Evolutionary conservation across 2,329 filamentous ascomycete species (phyloP).

Genomic region (Fusarium longipes): DNA sequence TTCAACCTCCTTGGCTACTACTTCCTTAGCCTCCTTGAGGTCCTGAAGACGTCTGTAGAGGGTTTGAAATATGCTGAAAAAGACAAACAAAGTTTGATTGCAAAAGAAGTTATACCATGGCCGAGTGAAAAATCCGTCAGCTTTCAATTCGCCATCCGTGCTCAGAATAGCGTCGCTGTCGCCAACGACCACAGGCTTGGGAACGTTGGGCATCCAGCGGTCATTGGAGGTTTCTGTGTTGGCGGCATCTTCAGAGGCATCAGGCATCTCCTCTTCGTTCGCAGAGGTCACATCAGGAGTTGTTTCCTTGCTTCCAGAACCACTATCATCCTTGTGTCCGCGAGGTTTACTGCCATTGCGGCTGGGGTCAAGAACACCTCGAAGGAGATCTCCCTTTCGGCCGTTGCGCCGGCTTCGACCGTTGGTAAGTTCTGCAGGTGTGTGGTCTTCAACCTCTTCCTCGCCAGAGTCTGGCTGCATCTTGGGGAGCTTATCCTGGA

Average conservation of each 20-base stretch:
- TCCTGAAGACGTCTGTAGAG: conserved; percentile 85
- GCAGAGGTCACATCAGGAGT: conserved; percentile 85
- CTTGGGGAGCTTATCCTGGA: conserved; percentile 74
- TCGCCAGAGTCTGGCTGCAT: conserved; percentile 77
- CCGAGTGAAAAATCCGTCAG: conserved; percentile 82
- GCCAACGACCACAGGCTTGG: conserved; percentile 64
- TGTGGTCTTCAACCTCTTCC: conserved; percentile 80
- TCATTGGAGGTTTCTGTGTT: conserved; percentile 73
- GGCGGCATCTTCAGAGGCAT: conserved; percentile 66
- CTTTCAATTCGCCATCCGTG: conserved; percentile 73
- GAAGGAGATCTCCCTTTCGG: conserved; percentile 83
- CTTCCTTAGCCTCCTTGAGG: conserved; percentile 81
- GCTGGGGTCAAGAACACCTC: conserved; percentile 84
- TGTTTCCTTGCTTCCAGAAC: conserved; percentile 86
- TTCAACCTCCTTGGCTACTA: conserved; percentile 78
- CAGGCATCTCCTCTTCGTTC: conserved; percentile 79
- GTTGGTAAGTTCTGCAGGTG: conserved; percentile 77
- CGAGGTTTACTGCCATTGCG: conserved; percentile 77
- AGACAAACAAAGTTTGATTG: conserved; percentile 92
- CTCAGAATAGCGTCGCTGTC: conserved; percentile 66
- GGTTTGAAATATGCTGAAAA: conserved; percentile 93
- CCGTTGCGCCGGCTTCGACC: conserved; percentile 75
- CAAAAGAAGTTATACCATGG: conserved; percentile 89
- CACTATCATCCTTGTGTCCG: conserved; percentile 81
- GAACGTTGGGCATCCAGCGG: conserved; percentile 72